Conservation (phyloP, 2,329 filamentous ascomycete species). For the Xylaria sp. region DNA sequence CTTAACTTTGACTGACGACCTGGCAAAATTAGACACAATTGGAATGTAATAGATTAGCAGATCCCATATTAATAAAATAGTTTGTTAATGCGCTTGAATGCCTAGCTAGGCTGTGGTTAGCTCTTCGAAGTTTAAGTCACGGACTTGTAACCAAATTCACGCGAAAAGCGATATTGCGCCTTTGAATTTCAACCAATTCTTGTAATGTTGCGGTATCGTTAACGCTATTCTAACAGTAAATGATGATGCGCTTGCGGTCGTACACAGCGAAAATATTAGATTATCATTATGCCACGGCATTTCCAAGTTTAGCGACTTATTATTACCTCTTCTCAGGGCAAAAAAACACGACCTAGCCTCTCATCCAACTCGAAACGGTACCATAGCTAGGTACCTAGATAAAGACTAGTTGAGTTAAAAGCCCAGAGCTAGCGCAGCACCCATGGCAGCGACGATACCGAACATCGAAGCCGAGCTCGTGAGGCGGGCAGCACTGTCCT, state of each 20-base stretch:
- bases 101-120: not conserved
- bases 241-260: slow-evolving; percentile 8
- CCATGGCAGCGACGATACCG: slow-evolving; percentile 44
- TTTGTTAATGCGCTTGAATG: not conserved
- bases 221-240: slow-evolving; percentile 19
- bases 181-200: not conserved
- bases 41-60: not conserved
- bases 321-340: not conserved
- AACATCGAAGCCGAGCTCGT: slow-evolving; percentile 40
- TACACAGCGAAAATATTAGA: slow-evolving; percentile 27
- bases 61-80: not conserved
- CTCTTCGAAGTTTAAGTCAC: not conserved
- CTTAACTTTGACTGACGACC: not conserved
- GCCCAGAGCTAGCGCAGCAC: slow-evolving; percentile 40
- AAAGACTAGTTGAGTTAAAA: slow-evolving; percentile 35
- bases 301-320: not conserved
- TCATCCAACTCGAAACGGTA: not conserved
- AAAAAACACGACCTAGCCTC: not conserved
- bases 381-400: not conserved
- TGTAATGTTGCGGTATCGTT: slow-evolving; percentile 20
- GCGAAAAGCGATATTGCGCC: not conserved
- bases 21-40: not conserved
- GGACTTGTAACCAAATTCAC: not conserved
- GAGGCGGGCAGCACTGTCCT: slow-evolving; percentile 32
- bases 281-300: slow-evolving; percentile 1